Evolutionary conservation across 2,329 filamentous ascomycete species (phyloP), one percentile per base, ranked within the genome.

Genomic region (Colletotrichum theobromicola): DNA sequence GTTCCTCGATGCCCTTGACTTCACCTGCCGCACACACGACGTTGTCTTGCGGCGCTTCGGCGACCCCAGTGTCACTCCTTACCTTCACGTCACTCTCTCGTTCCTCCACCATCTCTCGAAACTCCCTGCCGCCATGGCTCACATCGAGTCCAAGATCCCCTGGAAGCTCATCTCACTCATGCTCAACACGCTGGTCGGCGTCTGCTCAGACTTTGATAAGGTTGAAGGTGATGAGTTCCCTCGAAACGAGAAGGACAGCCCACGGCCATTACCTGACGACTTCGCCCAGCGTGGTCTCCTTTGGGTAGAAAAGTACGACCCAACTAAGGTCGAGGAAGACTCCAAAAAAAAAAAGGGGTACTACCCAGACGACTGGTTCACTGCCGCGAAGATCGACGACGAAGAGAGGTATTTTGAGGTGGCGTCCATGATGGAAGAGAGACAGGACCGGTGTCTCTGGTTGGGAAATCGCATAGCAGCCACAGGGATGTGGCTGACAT

Each of bases 351-450:
- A n/a, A n/a, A n/a, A n/a, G n/a, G n/a, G n/a, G n/a, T 93, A 93
- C 71, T 92, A 90, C 67, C 91, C 92, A 0, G 70, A 82, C 0
- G 83, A 86, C 1, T 94, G 90, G 90, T 94, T 94, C 79, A 77
- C 80, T 0, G 86, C 87, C 9, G 87, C 88, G 2, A 88, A 88
- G 74, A 86, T 92, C 9, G 92, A 94, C 35, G 92, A 94, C 21
- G 91, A 93, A 16, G 92, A 94, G 75, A 89, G 91, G 60, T 88
- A 88, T n/a, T 89, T 94, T 62, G 93, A 94, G 78, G 82, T 90
- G 0, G 83, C 90, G 0, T 92, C 90, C 0, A 92, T 92, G 80
- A 85, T 85, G 0, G 87, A 88, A 21, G 84, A 89, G 26, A 85
- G 93, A 7, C 88, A 87, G 42, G 89, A 91, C 68, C 85, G 93